Evolutionary conservation across 2,329 filamentous ascomycete species (phyloP).

Genomic region (Epicoccum nigrum): DNA sequence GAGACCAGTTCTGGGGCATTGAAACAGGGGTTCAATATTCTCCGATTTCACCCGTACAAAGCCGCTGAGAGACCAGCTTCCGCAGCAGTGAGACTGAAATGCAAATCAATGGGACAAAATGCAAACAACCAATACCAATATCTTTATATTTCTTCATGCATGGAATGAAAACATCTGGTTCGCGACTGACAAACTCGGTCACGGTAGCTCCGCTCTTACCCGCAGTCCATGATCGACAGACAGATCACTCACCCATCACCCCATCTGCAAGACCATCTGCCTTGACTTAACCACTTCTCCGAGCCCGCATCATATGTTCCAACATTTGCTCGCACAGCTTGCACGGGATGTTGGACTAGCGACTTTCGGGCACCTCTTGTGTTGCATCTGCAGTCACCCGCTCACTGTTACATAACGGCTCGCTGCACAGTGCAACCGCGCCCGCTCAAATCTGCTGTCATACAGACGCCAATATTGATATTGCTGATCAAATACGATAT

Average conservation of each 20-base stretch:
- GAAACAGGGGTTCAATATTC: conserved; percentile 10
- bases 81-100: too few species aligned
- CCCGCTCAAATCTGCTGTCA: background rate
- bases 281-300: conserved; percentile 3
- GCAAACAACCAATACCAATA: too few species aligned
- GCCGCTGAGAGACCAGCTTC: background rate
- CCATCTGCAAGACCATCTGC: background rate
- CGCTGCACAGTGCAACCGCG: background rate
- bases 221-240: conserved; percentile 7
- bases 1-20: background rate
- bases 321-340: conserved; percentile 1
- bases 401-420: background rate
- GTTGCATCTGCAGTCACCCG: background rate
- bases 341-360: conserved; percentile 3
- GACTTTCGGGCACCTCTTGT: background rate
- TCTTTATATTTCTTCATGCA: background rate
- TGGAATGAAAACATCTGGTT: background rate
- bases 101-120: too few species aligned
- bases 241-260: background rate
- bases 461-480: background rate
- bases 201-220: conserved; percentile 6
- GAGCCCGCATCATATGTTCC: conserved; percentile 4
- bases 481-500: background rate
- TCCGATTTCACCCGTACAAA: conserved; percentile 4
- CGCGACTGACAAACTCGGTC: conserved; percentile 1